Conservation (phyloP, 2,329 filamentous ascomycete genomes). For the Pseudogymnoascus sp. region DNA sequence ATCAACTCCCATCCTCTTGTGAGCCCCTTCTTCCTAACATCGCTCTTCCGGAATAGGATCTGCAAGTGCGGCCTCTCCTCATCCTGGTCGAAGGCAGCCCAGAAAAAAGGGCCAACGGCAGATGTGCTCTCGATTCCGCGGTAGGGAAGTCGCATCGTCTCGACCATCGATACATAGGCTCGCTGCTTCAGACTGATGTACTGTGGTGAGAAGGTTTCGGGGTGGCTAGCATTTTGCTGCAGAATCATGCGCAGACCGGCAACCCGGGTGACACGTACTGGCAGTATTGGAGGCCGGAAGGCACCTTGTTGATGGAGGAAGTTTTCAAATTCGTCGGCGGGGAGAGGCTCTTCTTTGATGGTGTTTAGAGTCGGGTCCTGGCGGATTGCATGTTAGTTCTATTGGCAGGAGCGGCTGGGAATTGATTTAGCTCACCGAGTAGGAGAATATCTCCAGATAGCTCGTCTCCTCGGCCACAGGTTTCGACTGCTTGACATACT, state of each 20-base stretch:
- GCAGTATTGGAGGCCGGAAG: conserved; percentile 25
- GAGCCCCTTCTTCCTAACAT: conserved; percentile 58
- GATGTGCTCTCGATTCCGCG: conserved; percentile 55
- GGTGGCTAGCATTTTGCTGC: conserved; percentile 42
- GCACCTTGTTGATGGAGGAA: conserved; percentile 28
- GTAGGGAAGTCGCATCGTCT: conserved; percentile 47
- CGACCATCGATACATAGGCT: conserved; percentile 52
- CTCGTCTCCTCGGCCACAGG: conserved; percentile 25
- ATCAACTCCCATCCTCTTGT: conserved; percentile 61
- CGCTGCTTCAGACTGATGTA: conserved; percentile 47
- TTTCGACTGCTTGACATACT: conserved; percentile 26
- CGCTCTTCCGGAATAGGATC: conserved; percentile 59
- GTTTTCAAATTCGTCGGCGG: conserved; percentile 30
- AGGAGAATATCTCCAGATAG: conserved; percentile 30
- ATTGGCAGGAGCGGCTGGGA: neutral
- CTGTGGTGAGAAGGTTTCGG: conserved; percentile 52
- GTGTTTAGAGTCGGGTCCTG: conserved; percentile 27
- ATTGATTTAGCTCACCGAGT: conserved; percentile 25
- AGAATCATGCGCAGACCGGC: conserved; percentile 18
- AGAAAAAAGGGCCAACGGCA: conserved; percentile 59
- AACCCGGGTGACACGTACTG: conserved; percentile 19
- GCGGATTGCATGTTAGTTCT: conserved; percentile 6
- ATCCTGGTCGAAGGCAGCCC: conserved; percentile 51
- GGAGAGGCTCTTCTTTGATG: conserved; percentile 29
- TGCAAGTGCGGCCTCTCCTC: conserved; percentile 53